phyloP scores from a whole-genome alignment of 495 filamentous ascomycete species.

The Amphirosellinia nigrospora region DNA sequence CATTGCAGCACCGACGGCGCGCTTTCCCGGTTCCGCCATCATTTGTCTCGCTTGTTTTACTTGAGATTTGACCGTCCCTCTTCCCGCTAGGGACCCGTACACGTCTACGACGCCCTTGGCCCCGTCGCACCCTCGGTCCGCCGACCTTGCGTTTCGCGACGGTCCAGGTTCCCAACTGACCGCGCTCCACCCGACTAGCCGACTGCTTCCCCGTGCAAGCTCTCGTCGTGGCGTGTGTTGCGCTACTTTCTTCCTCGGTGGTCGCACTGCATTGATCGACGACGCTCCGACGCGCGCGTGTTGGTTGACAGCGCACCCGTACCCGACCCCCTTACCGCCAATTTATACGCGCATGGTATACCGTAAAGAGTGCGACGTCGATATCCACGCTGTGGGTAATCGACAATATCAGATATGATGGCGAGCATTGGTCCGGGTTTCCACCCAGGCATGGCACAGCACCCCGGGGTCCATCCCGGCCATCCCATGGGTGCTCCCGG shows the following conservation, averaged over 20 bases:
- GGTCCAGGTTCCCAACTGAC: background rate
- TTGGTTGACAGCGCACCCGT: background rate
- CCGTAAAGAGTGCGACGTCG: constrained; percentile 43
- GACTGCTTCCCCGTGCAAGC: background rate
- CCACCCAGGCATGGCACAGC: constrained; percentile 76
- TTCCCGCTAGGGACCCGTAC: background rate
- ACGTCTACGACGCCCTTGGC: constrained; percentile 4
- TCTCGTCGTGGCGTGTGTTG: background rate
- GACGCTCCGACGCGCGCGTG: constrained; percentile 8
- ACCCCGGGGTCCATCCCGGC: constrained; percentile 74
- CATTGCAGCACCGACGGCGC: constrained; percentile 5
- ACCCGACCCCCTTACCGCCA: background rate
- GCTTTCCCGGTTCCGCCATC: background rate
- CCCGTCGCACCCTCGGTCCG: constrained; percentile 1
- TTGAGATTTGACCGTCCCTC: background rate
- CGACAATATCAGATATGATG: constrained; percentile 62
- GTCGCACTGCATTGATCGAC: background rate
- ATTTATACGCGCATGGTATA: constrained; percentile 52
- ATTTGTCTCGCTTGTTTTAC: background rate
- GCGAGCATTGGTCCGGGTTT: constrained; percentile 72
- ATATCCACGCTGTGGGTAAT: constrained; percentile 60
- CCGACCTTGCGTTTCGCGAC: constrained; percentile 5
- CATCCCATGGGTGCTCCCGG: constrained; percentile 72
- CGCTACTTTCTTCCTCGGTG: background rate
- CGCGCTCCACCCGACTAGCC: constrained; percentile 8